These are phyloP conservation scores for Calycina marina DNA, from an alignment of 2,329 filamentous ascomycete species.

Conservation along the genomic window DNA sequence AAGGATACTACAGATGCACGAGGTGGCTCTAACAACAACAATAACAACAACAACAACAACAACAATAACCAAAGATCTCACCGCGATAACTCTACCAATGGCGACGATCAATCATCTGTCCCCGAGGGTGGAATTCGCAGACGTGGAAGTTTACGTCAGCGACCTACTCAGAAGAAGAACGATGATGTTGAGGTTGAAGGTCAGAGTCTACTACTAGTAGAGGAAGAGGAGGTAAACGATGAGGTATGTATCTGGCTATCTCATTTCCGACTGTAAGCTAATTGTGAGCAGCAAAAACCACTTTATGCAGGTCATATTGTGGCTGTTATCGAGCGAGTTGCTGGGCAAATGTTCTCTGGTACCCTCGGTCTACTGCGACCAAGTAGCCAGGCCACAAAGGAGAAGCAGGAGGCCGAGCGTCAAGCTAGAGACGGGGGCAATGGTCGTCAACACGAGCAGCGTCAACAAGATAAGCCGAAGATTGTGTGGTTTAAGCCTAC, in stretches of 20 bases:
- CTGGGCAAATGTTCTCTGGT: slow-evolving; percentile 97
- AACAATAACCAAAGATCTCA: slow-evolving; percentile 48
- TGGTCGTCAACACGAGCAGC: slow-evolving; percentile 59
- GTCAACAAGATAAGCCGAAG: slow-evolving; percentile 92
- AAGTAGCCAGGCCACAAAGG: slow-evolving; percentile 96
- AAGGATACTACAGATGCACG: slow-evolving; percentile 96
- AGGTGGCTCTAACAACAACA: slow-evolving; percentile 58
- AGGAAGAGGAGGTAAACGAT: slow-evolving; percentile 97
- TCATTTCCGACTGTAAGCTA: too few relatives aligned
- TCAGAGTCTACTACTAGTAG: slow-evolving; percentile 88
- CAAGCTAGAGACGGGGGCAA: slow-evolving; percentile 72
- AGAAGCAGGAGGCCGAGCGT: slow-evolving; percentile 96
- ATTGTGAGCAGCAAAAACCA: slow-evolving; percentile 94
- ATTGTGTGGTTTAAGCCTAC: slow-evolving; percentile 99
- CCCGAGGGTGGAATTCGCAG: slow-evolving; percentile 77
- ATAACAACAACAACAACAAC: slow-evolving; percentile 58
- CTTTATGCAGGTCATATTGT: slow-evolving; percentile 95
- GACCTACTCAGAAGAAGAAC: slow-evolving; percentile 98
- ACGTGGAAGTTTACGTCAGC: slow-evolving; percentile 87
- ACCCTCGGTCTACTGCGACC: slow-evolving; percentile 87
- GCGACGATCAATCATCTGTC: slow-evolving; percentile 44
- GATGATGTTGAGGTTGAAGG: slow-evolving; percentile 98
- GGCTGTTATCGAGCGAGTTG: slow-evolving; percentile 90
- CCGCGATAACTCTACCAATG: slow-evolving; percentile 39
- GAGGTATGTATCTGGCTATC: too few relatives aligned